A percentile compares a stretch with the other conserved stretches of the same genome.
Conservation (phyloP, 202 grass and related monocot species). For the Schoenoplectus tabernaemontani region DNA sequence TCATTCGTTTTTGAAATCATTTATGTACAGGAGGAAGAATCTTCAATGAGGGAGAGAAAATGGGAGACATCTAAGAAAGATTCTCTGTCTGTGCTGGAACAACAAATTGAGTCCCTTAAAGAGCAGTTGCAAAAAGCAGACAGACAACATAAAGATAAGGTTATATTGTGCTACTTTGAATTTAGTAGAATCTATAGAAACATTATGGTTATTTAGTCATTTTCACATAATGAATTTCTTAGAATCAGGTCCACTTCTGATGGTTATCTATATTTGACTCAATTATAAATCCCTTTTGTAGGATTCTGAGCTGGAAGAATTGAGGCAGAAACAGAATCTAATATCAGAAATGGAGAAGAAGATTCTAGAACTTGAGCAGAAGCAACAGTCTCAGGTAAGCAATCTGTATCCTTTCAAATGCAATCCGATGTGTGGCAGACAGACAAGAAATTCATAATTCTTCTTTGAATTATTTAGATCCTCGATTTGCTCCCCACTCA, state of each 20-base stretch:
- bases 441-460: background rate
- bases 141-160: constrained; percentile 65
- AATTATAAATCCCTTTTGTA: background rate
- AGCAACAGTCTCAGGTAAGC: constrained; percentile 31
- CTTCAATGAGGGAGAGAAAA: constrained; percentile 61
- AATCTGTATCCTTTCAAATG: constrained; percentile 6
- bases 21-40: constrained; percentile 53
- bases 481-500: background rate
- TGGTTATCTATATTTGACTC: background rate
- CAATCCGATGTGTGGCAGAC: background rate
- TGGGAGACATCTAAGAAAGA: constrained; percentile 66
- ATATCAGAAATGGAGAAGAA: constrained; percentile 68
- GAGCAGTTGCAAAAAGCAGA: constrained; percentile 54
- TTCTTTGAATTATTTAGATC: background rate
- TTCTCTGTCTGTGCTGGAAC: constrained; percentile 51
- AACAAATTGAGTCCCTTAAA: constrained; percentile 65
- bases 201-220: background rate
- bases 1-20: background rate
- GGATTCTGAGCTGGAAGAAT: constrained; percentile 43
- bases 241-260: background rate
- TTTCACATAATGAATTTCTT: background rate
- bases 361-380: constrained; percentile 72
- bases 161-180: background rate
- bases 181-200: background rate
- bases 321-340: constrained; percentile 45